These are phyloP conservation scores for Arthonia radiata DNA, from an alignment of 495 filamentous ascomycete species.

Conservation along the genomic window DNA sequence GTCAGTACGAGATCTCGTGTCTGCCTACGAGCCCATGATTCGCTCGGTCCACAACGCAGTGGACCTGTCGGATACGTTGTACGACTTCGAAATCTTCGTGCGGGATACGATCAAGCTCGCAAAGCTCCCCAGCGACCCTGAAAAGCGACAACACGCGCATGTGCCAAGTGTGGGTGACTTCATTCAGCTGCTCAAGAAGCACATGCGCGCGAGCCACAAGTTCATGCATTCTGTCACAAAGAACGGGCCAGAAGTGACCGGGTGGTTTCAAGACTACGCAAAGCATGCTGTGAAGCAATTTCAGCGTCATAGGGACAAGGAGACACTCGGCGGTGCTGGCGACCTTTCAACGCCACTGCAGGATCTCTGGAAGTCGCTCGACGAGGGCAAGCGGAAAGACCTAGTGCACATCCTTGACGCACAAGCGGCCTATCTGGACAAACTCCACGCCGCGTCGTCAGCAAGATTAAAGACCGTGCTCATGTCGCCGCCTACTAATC, in stretches of 20 bases:
- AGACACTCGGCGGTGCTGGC: conserved; percentile 14
- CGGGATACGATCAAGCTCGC: conserved; percentile 29
- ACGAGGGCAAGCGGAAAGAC: conserved; percentile 10
- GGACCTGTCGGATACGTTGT: conserved; percentile 32
- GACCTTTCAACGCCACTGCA: conserved; percentile 21
- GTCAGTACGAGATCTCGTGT: conserved; percentile 26
- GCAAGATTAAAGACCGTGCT: conserved; percentile 17
- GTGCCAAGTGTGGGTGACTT: conserved; percentile 36
- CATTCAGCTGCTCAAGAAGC: conserved; percentile 26
- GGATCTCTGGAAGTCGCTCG: conserved; percentile 19
- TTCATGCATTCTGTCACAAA: conserved; percentile 36
- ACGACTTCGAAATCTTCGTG: conserved; percentile 30
- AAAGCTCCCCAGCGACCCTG: conserved; percentile 7
- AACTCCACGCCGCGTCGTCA: conserved; percentile 21
- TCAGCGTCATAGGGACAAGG: conserved; percentile 4
- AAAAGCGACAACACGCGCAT: neutral
- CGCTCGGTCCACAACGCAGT: conserved; percentile 34
- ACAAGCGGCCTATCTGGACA: conserved; percentile 26
- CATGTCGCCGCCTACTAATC: neutral
- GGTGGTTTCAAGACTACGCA: conserved; percentile 23
- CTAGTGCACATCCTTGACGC: conserved; percentile 21
- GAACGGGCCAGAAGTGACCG: conserved; percentile 30
- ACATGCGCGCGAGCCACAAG: conserved; percentile 26
- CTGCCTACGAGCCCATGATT: conserved; percentile 40
- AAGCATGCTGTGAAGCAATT: conserved; percentile 18